Evolutionary conservation across 441 rosid species (phyloP), one percentile per base, ranked within the genome.

Genomic region (Erysimum pusillum): DNA sequence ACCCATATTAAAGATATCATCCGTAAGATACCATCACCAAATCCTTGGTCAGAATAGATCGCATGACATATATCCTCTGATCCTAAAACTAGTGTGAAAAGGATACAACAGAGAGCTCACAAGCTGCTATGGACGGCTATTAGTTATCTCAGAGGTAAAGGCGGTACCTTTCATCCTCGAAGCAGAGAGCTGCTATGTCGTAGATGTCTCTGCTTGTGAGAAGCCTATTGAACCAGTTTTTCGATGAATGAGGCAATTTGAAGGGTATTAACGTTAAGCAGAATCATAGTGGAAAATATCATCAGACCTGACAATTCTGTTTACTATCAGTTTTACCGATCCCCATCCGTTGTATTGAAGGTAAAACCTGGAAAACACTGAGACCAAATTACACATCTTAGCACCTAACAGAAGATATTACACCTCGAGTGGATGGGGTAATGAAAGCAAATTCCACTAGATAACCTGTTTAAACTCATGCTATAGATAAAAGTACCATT

Each of bases 101-200:
- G 32, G 17, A n/a, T 14, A 54, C 13, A 73, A 53, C 7, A 15
- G 38, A 15, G 22, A 67, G 10, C 34, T 75, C 41, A 65, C 22
- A 67, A 67, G 73, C 48, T 66, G 9, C 41, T 28, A 38, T 35
- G 9, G 54, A 13, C 13, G 45, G n/a, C 6, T 17, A 49, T 39
- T 67, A 51, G 53, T 14, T 35, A 53, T 59, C 6, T 17, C 9
- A 60, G 35, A 42, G 35, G 64, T 35, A 57, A 56, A 71, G 25
- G 13, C 8, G 0, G 74, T 83, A 90, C 97, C 97, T 90, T 85
- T 91, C 90, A 15, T 85, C 61, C 42, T 85, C 82, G 4, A 91
- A 80, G 86, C 96, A 90, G 67, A 94, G 91, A 62, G 96, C 91
- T 41, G 91, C 82, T 78, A 90, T 91, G 90, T 90, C 97, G 52